Percentiles rank a stretch among this genome's conserved stretches.
Evolutionary conservation across 768 basidiomycete genomes (phyloP).

Genomic region (Coprinopsis marcescibilis): DNA sequence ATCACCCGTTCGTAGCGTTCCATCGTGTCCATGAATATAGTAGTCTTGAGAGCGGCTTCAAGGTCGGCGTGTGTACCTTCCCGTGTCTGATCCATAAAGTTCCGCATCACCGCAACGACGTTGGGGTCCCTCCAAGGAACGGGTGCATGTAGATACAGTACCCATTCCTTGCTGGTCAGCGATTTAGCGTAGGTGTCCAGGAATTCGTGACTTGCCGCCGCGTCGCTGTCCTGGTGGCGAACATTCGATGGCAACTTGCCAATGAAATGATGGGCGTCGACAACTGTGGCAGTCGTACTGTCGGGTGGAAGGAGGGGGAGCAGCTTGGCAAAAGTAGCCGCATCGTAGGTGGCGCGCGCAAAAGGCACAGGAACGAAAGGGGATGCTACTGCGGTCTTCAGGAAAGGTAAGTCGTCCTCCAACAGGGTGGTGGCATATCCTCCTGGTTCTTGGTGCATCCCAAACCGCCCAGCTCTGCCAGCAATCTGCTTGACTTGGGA

Average conservation of each 20-base stretch:
- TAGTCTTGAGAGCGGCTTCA: conserved; percentile 25
- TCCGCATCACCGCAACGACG: conserved; percentile 26
- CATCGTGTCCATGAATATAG: conserved; percentile 35
- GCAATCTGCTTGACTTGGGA: conserved; percentile 17
- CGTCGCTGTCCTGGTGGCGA: conserved; percentile 39
- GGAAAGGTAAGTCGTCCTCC: conserved; percentile 52
- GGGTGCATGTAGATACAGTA: conserved; percentile 46
- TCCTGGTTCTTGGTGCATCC: conserved; percentile 10
- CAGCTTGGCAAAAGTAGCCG: conserved; percentile 15
- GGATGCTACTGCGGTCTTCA: conserved; percentile 49
- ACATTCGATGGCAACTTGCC: conserved; percentile 38
- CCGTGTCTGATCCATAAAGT: conserved; percentile 40
- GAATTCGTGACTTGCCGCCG: conserved; percentile 4
- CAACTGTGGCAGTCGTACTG: conserved; percentile 35
- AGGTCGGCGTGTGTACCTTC: conserved; percentile 38
- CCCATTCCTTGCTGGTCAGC: conserved; percentile 39
- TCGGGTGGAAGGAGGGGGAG: conserved; percentile 36
- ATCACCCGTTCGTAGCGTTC: conserved; percentile 34
- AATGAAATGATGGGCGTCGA: conserved; percentile 45
- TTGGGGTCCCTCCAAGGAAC: conserved; percentile 43
- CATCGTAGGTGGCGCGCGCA: conserved; percentile 39
- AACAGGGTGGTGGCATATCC: conserved; percentile 15
- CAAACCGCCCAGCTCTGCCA: conserved; percentile 15
- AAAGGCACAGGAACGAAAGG: conserved; percentile 44
- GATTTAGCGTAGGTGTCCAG: conserved; percentile 29